Evolutionary conservation across 2,329 filamentous ascomycete species (phyloP).

Genomic region (Echinosphaeria canescens): DNA sequence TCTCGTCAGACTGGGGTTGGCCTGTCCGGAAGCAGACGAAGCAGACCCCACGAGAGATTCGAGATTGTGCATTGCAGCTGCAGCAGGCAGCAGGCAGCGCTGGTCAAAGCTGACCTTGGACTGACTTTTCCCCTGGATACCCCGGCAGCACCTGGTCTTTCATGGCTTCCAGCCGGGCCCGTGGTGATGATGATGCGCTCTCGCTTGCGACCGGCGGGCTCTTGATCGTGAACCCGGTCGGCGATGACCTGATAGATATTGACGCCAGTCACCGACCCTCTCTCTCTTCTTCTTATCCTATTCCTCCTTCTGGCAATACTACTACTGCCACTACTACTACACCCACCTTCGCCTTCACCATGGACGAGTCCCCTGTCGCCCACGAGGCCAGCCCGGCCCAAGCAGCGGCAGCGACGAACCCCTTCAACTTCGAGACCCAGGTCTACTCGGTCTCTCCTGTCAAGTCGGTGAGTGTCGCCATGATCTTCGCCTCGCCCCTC

Average conservation of each 20-base stretch:
- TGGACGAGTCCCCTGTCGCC: too few relatives aligned
- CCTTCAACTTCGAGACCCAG: constrained; percentile 90
- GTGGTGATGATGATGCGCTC: constrained; percentile 1
- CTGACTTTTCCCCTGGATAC: too few relatives aligned
- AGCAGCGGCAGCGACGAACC: constrained; percentile 39
- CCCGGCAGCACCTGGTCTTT: too few relatives aligned
- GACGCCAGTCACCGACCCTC: constrained; percentile 3
- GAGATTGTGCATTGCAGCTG: too few relatives aligned
- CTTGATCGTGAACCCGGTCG: constrained; percentile 1
- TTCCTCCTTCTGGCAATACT: constrained; percentile 5
- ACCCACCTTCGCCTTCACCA: constrained; percentile 8
- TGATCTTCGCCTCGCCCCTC: constrained; percentile 1
- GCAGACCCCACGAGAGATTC: too few relatives aligned
- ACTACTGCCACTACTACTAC: constrained; percentile 9
- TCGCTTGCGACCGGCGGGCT: too few relatives aligned
- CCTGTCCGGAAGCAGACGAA: too few relatives aligned
- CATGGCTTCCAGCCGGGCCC: too few relatives aligned
- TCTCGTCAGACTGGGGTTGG: too few relatives aligned
- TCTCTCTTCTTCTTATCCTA: constrained; percentile 4
- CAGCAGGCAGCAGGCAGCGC: too few relatives aligned
- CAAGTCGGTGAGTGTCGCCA: constrained; percentile 43
- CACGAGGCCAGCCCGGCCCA: constrained; percentile 10
- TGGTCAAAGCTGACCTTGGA: too few relatives aligned
- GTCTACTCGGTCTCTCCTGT: constrained; percentile 53
- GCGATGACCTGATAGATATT: too few relatives aligned